Conservation (phyloP, 2,329 filamentous ascomycete species). For the Pseudodiploospora longispora region DNA sequence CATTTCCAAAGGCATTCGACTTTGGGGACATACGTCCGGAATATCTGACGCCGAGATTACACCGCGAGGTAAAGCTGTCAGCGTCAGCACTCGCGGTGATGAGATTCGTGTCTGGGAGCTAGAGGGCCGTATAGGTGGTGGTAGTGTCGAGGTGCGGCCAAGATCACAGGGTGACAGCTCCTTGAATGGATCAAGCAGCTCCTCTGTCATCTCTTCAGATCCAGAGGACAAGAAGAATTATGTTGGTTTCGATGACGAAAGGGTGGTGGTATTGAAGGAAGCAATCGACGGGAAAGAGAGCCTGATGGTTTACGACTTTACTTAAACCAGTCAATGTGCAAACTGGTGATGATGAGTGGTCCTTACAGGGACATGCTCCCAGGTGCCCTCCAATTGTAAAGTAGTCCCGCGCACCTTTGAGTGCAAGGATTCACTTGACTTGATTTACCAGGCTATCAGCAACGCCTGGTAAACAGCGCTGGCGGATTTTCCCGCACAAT, state of each 20-base stretch:
- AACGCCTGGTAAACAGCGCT: too few species aligned
- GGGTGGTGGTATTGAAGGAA: slow-evolving; percentile 79
- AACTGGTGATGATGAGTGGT: not conserved
- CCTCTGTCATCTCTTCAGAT: slow-evolving; percentile 9
- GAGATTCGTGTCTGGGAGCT: slow-evolving; percentile 85
- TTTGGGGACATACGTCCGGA: slow-evolving; percentile 89
- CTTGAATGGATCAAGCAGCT: slow-evolving; percentile 1
- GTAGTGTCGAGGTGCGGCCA: slow-evolving; percentile 46
- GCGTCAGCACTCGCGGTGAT: slow-evolving; percentile 72
- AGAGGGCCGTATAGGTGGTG: slow-evolving; percentile 56
- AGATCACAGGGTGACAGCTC: slow-evolving; percentile 16
- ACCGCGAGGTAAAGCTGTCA: slow-evolving; percentile 77
- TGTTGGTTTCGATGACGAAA: slow-evolving; percentile 86
- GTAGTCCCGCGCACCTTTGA: too few species aligned
- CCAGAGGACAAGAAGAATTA: slow-evolving; percentile 49
- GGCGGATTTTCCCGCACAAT: too few species aligned
- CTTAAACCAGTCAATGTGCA: slow-evolving; percentile 24
- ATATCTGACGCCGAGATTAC: slow-evolving; percentile 82
- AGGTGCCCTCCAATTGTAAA: too few species aligned
- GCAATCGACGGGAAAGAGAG: slow-evolving; percentile 59
- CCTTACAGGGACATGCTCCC: too few species aligned
- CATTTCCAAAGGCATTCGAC: slow-evolving; percentile 63
- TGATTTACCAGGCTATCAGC: too few species aligned
- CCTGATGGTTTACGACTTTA: slow-evolving; percentile 82
- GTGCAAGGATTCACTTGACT: too few species aligned